Evolutionary conservation across 2,329 filamentous ascomycete genomes (phyloP).

Genomic region (Alternaria sp.): DNA sequence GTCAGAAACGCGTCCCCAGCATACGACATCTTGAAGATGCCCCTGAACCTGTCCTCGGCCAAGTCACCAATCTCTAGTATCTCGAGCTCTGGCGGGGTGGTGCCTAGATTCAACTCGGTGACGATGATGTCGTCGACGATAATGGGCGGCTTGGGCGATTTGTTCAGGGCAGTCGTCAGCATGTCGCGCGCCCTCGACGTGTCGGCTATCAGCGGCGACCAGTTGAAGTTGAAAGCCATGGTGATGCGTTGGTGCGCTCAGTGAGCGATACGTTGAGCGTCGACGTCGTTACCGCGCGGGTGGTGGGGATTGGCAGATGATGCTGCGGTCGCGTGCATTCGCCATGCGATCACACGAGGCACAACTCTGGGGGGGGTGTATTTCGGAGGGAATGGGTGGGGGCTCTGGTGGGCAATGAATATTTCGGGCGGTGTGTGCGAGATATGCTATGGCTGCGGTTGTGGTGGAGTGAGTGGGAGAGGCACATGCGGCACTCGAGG

Average conservation of each 20-base stretch:
- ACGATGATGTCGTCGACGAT: conserved; percentile 99
- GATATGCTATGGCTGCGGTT: conserved; percentile 20
- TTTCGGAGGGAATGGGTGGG: conserved; percentile 11
- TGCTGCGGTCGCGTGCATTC: conserved; percentile 51
- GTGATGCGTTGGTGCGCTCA: conserved; percentile 15
- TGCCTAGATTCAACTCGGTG: conserved; percentile 95
- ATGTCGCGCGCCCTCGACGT: conserved; percentile 91
- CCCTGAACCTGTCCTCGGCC: conserved; percentile 94
- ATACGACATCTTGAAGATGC: conserved; percentile 99
- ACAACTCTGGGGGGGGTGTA: conserved; percentile 21
- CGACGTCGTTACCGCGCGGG: conserved; percentile 29
- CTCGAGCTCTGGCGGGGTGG: conserved; percentile 91
- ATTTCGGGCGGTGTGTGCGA: conserved; percentile 8
- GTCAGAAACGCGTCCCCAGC: conserved; percentile 94
- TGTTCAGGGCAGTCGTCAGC: conserved; percentile 93
- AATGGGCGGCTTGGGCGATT: conserved; percentile 95
- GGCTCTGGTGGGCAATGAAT: conserved; percentile 4
- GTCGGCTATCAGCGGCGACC: conserved; percentile 97
- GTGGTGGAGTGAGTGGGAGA: conserved; percentile 37
- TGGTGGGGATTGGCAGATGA: conserved; percentile 30
- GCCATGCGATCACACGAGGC: conserved; percentile 45
- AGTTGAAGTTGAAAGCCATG: conserved; percentile 99
- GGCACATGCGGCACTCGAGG: conserved; percentile 24
- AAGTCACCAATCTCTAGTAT: conserved; percentile 97
- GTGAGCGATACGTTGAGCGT: conserved; percentile 22